Evolutionary conservation across 2,329 filamentous ascomycete species (phyloP).

Genomic region (Aspergillus calidoustus): DNA sequence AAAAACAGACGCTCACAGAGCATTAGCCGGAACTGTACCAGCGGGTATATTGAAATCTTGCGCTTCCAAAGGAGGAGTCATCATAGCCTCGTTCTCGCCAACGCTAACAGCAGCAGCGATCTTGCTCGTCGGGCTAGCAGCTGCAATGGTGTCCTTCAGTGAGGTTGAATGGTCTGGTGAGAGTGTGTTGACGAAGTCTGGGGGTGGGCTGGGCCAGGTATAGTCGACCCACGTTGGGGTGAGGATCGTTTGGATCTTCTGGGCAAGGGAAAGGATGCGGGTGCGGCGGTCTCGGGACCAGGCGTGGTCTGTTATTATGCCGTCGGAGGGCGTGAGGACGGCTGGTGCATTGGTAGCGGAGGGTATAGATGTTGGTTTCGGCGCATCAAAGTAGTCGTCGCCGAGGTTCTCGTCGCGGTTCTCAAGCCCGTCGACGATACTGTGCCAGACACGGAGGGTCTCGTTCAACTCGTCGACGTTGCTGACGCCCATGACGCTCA

Average conservation of each 20-base stretch:
- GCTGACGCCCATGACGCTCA: constrained; percentile 69
- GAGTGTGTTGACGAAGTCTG: constrained; percentile 47
- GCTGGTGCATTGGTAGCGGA: constrained; percentile 21
- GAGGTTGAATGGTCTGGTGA: constrained; percentile 33
- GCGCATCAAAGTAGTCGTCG: constrained; percentile 19
- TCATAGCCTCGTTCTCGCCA: constrained; percentile 24
- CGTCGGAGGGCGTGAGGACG: constrained; percentile 43
- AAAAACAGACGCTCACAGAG: constrained; percentile 14
- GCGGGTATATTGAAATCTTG: constrained; percentile 28
- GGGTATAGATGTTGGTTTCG: constrained; percentile 5
- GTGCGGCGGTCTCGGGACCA: constrained; percentile 43
- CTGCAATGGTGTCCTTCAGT: constrained; percentile 10
- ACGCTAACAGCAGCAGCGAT: not conserved
- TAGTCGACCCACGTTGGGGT: constrained; percentile 51
- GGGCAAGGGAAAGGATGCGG: constrained; percentile 41
- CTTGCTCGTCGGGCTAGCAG: not conserved
- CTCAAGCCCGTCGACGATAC: constrained; percentile 55
- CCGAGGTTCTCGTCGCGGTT: constrained; percentile 42
- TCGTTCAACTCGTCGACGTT: constrained; percentile 64
- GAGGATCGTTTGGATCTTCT: constrained; percentile 44
- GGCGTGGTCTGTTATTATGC: constrained; percentile 43
- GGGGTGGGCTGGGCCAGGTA: constrained; percentile 48
- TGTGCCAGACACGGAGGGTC: constrained; percentile 62
- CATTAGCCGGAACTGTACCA: constrained; percentile 12
- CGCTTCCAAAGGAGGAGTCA: constrained; percentile 39